Base-by-base conservation (phyloP, 2,329 filamentous ascomycete genomes). In the Chrysosporium queenslandicum region DNA sequence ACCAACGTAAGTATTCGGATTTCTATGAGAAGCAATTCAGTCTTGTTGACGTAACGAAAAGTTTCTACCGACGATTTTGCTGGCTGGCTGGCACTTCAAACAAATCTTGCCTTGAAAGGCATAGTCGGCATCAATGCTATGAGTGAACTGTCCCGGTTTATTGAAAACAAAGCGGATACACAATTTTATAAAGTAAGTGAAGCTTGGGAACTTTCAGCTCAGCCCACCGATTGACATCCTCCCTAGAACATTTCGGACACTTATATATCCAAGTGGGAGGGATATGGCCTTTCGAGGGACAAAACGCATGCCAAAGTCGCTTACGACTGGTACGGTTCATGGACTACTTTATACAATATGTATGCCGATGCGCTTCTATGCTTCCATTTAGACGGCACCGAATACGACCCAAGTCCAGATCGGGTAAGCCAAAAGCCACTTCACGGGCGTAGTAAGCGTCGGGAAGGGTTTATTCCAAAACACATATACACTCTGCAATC, bases 41-140 rank as follows among this genome's bases (percentile, higher is more conserved):
- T 12, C 14, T 18, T 39, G 37, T 46, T 53, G 32, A 50, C 34
- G n/a, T n/a, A 4, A 7, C 45, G 11, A 52, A n/a, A n/a, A 78
- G 76, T 92, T 14, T 88, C 82, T 18, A 92, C 87, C 1, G 87
- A 92, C 62, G 87, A 92, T 63, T 92, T 91, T 65, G 86, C 87
- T 1, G 87, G 87, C 37, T 83, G 83, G 66, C 74, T 89, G 18
- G 78, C 82, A 3, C 82, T 90, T 57, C 86, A 91, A 66, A 90
- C 86, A 2, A 90, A 92, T 62, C 74, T 92, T 20, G 87, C 86
- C 0, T 74, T 92, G 55, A 92, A 92, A 68, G 87, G 87, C 40
- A 90, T 91, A 58, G 81, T 92, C 52, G 87, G 85, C 20, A 85
- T 91, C 65, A 81, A 82, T 63, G 86, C 86, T 21, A 89, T 89